Evolutionary conservation across 2,329 filamentous ascomycete species (phyloP).

Genomic region (Chrysoporthe cubensis): DNA sequence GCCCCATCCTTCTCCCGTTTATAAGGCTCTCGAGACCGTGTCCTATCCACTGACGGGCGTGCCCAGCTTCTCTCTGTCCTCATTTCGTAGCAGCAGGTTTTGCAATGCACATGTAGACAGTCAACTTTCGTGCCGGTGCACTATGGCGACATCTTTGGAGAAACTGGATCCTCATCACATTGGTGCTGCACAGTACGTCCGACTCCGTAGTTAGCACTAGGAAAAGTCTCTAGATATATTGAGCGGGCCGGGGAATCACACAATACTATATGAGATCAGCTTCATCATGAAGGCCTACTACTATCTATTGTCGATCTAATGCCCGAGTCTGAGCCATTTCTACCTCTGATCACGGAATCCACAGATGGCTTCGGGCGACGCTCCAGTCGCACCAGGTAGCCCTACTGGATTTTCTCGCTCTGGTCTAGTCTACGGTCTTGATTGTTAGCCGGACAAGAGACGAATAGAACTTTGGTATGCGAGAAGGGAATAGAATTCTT

Average conservation of each 20-base stretch:
- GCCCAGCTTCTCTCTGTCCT: background rate
- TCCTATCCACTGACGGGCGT: no score
- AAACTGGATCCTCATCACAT: background rate
- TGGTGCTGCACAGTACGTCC: background rate
- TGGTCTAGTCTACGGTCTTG: no score
- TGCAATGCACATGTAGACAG: background rate
- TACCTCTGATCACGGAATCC: no score
- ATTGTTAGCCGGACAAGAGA: no score
- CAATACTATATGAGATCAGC: background rate
- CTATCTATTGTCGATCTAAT: background rate
- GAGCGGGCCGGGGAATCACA: background rate
- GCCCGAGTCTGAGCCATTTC: background rate
- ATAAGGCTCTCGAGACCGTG: background rate
- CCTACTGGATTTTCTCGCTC: no score
- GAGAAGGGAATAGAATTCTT: no score
- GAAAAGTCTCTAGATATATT: background rate
- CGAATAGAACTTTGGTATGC: no score
- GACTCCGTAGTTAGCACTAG: background rate
- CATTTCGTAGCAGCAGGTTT: background rate
- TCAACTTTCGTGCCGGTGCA: background rate
- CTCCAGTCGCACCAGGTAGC: no score
- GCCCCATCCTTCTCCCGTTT: background rate
- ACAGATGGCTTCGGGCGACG: no score
- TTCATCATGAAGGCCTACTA: no score
- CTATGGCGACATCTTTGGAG: background rate